phyloP scores from a whole-genome alignment of 2,329 filamentous ascomycete species.

The Nothophaeocryptopus gaeumannii region DNA sequence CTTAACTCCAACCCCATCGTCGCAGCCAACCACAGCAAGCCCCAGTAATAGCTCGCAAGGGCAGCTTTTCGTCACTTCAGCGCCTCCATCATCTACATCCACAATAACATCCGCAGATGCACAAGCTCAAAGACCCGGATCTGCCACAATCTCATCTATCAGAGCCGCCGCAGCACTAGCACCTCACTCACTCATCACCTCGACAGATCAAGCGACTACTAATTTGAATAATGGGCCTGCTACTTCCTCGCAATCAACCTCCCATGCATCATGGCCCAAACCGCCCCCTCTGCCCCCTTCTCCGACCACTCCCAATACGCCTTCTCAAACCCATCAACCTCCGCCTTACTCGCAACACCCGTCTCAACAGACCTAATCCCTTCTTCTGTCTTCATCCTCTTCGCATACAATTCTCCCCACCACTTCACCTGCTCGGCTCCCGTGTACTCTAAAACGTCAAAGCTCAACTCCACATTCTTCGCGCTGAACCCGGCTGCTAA shows the following conservation, averaged over 20 bases:
- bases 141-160: too few species aligned
- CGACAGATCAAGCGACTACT: too few species aligned
- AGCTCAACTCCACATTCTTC: not conserved
- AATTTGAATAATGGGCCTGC: not conserved
- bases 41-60: too few species aligned
- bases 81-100: too few species aligned
- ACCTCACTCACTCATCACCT: too few species aligned
- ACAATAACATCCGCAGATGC: too few species aligned
- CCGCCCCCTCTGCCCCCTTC: not conserved
- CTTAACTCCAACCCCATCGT: too few species aligned
- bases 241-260: not conserved
- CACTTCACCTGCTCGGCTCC: conserved; percentile 1
- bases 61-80: too few species aligned
- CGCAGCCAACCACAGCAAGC: too few species aligned
- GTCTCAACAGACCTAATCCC: not conserved
- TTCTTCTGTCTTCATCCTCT: not conserved
- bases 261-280: not conserved
- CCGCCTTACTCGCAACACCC: not conserved
- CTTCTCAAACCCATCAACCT: not conserved
- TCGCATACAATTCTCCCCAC: not conserved
- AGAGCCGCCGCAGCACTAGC: too few species aligned
- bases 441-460: not conserved
- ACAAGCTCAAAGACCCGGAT: too few species aligned
- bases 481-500: not conserved
- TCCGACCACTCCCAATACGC: not conserved